Percentiles rank a stretch among this genome's conserved stretches.
phyloP scores from a whole-genome alignment of 345 rosid species.

The Bruguiera sexangula region DNA sequence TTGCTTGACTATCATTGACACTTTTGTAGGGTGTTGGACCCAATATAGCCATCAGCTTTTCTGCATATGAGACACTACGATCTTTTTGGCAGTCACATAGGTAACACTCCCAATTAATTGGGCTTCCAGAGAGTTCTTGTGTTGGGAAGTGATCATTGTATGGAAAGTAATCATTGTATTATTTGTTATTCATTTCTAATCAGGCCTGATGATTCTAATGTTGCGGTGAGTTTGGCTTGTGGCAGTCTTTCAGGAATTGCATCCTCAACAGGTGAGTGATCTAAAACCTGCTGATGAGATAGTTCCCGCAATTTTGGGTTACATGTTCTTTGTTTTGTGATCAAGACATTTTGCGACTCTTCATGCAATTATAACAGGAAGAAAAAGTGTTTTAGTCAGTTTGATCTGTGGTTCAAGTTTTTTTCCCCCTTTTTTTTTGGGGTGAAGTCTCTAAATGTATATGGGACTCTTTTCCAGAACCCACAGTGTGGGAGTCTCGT shows the following conservation, averaged over 20 bases:
- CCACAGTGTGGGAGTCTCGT: too few relatives aligned
- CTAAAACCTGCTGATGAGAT: not conserved
- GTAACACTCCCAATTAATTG: constrained; percentile 31
- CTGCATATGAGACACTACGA: constrained; percentile 77
- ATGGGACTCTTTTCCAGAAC: too few relatives aligned
- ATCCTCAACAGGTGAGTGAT: constrained; percentile 79
- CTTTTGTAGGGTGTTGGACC: constrained; percentile 76
- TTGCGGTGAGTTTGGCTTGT: constrained; percentile 74
- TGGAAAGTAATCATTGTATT: not conserved
- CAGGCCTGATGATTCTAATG: constrained; percentile 77
- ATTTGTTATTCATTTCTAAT: constrained; percentile 2
- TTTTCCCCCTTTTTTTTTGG: too few relatives aligned
- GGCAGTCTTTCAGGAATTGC: constrained; percentile 98
- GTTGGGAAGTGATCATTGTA: not conserved
- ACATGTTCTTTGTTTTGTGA: too few relatives aligned
- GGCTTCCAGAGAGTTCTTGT: constrained; percentile 3
- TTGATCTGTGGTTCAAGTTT: too few relatives aligned
- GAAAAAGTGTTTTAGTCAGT: too few relatives aligned
- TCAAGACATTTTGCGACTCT: too few relatives aligned
- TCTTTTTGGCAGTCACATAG: constrained; percentile 72
- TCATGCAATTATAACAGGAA: too few relatives aligned
- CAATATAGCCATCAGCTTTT: constrained; percentile 83
- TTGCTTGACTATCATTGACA: not conserved
- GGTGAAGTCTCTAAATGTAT: too few relatives aligned
- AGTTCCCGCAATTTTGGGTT: not conserved